phyloP scores from a whole-genome alignment of 805 yeast species.

The Grigorovia transvaalensis region DNA sequence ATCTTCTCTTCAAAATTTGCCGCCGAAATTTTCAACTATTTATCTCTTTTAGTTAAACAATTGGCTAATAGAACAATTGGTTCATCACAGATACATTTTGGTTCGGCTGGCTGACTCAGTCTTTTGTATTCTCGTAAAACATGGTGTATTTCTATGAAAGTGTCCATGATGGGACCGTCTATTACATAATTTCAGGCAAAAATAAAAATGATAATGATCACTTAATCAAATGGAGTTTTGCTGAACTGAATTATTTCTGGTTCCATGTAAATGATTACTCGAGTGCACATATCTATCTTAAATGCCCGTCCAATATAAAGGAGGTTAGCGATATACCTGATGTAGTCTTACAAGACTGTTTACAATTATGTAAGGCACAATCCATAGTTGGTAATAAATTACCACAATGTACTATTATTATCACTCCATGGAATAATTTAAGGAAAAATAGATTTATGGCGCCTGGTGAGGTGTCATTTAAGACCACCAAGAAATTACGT shows the following conservation, averaged over 20 bases:
- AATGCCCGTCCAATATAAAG: constrained; percentile 39
- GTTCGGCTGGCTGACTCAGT: too few species aligned
- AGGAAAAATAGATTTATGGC: constrained; percentile 62
- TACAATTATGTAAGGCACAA: constrained; percentile 67
- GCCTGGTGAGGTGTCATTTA: constrained; percentile 68
- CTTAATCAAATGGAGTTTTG: constrained; percentile 52
- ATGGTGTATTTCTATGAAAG: constrained; percentile 26
- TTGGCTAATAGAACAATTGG: too few species aligned
- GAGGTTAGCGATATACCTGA: constrained; percentile 41
- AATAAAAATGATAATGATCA: constrained; percentile 62
- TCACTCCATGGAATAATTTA: constrained; percentile 66
- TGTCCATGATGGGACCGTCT: constrained; percentile 8
- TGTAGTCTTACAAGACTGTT: constrained; percentile 43
- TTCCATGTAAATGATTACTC: constrained; percentile 71
- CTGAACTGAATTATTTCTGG: constrained; percentile 51
- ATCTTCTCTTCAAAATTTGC: neutral
- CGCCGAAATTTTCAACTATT: neutral
- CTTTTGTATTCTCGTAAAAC: too few species aligned
- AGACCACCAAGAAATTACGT: constrained; percentile 44
- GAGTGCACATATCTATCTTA: constrained; percentile 67
- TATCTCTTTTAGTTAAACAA: too few species aligned
- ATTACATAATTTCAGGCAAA: constrained; percentile 45
- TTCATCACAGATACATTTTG: too few species aligned
- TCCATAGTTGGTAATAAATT: constrained; percentile 67
- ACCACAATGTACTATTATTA: constrained; percentile 54